Evolutionary conservation across 2,329 filamentous ascomycete genomes (phyloP), one percentile per base, ranked within the genome.

Genomic region (Penicillium vulpinum): DNA sequence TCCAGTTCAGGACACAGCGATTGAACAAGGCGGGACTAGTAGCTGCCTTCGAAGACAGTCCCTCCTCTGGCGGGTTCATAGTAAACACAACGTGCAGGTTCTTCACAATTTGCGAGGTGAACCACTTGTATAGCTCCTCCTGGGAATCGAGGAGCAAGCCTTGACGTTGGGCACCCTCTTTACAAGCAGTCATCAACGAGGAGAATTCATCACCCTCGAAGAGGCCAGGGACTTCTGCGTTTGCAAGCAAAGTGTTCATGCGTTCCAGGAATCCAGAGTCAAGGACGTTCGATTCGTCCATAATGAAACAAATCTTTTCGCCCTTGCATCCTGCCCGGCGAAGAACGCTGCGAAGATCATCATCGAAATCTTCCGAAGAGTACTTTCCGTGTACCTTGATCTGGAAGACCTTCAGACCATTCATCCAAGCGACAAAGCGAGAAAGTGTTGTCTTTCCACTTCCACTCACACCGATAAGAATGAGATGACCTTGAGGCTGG

Each of bases 61-160:
- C 93, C 66, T 94, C 94, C 71, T 97, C 91, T 0, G 94, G 95
- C 15, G 94, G 94, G 75, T 99, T 99, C 94, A 99, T 99, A 3
- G 94, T 99, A 75, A 99, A 99, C 22, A 99, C 94, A 46, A 99
- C 94, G 70, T 99, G 94, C 39, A 99, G 80, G 71, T 99, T 99
- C 81, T 96, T 96, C 73, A 99, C 90, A 68, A 99, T 97, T 75
- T 99, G 94, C 68, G 96, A 91, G 0, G 95, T 99, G 79, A 99
- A 99, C 94, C 94, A 99, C 79, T 97, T 97, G 83, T 99, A 99
- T n/a, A 99, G 82, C 75, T 99, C 94, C 78, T 99, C 95, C 66
- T 96, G 92, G 1, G 94, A 97, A 77, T 99, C 94, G 1, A 99
- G 85, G 57, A 97, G 86, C 57, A 97, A 83, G 46, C 94, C 94